Evolutionary conservation across 768 basidiomycete genomes (phyloP), one percentile per base, ranked within the genome.

Genomic region (Phylloporus sp.): DNA sequence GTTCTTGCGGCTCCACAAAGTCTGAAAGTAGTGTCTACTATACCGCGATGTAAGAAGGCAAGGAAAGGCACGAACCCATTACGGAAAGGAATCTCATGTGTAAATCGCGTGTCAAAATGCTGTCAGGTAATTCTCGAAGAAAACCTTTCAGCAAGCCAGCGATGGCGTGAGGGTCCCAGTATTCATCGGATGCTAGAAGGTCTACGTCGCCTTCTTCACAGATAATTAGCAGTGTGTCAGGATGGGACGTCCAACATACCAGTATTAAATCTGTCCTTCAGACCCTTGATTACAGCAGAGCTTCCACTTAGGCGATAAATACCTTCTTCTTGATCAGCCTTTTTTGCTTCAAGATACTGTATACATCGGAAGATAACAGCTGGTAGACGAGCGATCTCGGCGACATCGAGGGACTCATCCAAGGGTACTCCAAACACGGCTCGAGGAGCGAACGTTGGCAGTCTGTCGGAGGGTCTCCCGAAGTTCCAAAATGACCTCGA

Each of bases 101-200:
- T 36, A 95, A 78, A 38, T 97, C 93, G 43, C 87, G 80, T 15
- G 95, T 97, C 22, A 99, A 75, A 48, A 98, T 85, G 58, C 91
- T 94, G 20, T 84, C 82, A 35, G 96, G 95, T 26, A 99, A 69
- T 57, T 99, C 96, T 48, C 96, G 85, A 57, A 99, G 71, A 71
- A 86, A 99, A 43, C 81, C 79, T 71, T 99, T 99, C 49, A 99
- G 74, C 51, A 99, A 74, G 4, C 95, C 96, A 39, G 96, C 88
- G 50, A 99, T 89, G 29, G 96, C 96, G 65, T 99, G 94, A 35
- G 91, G 92, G 70, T 99, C 96, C 88, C 90, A 96, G 58, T 86
- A 90, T 60, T 96, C 94, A 64, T 92, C 90, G 9, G 84, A 81
- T 29, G 78, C 81, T 29, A 95, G 71, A 10, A 99, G 76, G 63